Percentiles rank a stretch among this genome's conserved stretches.
phyloP scores from a whole-genome alignment of 2,329 filamentous ascomycete genomes.

The Moelleriella libera region DNA sequence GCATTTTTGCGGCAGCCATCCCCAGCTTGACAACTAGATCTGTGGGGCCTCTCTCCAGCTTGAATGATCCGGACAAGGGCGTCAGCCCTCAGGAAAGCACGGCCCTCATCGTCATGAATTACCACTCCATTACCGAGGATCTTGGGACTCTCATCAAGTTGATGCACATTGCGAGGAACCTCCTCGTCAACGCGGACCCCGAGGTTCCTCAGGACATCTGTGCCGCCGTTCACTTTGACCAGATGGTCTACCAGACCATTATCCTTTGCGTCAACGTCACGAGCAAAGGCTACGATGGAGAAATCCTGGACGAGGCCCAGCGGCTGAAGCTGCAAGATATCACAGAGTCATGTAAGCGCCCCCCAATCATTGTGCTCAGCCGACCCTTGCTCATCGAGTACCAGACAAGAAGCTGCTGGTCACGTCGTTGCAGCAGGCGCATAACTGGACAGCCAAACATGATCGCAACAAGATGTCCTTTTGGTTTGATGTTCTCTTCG shows the following conservation, averaged over 20 bases:
- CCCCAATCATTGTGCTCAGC: background rate
- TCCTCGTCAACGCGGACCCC: conserved; percentile 49
- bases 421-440: conserved; percentile 50
- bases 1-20: conserved; percentile 46
- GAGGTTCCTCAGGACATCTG: conserved; percentile 53
- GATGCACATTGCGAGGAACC: conserved; percentile 51
- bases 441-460: conserved; percentile 57
- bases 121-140: conserved; percentile 45
- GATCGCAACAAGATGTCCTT: conserved; percentile 58
- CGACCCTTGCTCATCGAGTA: background rate
- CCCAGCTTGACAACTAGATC: conserved; percentile 46
- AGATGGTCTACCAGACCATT: conserved; percentile 52
- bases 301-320: conserved; percentile 44
- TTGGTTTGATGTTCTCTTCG: conserved; percentile 52
- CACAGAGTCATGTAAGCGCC: conserved; percentile 43
- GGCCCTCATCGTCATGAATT: conserved; percentile 48
- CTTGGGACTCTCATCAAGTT: conserved; percentile 50
- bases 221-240: conserved; percentile 48
- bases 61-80: conserved; percentile 39
- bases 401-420: conserved; percentile 53
- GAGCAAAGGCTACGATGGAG: conserved; percentile 52
- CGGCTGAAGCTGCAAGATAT: conserved; percentile 46
- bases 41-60: conserved; percentile 37
- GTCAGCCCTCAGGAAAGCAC: conserved; percentile 49
- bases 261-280: conserved; percentile 53